Evolutionary conservation across 208 protist genomes (phyloP), one percentile per base, ranked within the genome.

Genomic region (Novymonas esmeraldas): DNA sequence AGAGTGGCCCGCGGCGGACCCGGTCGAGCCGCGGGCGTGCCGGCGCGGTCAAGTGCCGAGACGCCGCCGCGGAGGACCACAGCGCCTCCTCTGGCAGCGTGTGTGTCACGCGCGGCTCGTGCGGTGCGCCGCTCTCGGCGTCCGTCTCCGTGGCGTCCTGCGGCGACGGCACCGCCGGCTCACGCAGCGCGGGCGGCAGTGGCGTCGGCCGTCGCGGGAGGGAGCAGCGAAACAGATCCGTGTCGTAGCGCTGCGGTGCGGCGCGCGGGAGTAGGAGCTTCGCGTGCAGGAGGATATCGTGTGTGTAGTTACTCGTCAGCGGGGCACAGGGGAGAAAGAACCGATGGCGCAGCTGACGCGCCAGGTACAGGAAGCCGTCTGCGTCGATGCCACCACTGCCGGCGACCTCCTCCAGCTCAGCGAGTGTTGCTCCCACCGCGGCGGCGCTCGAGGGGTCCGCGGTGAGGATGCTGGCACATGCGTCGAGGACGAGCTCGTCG

Each of bases 401-500:
- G 29, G 64, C 66, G 16, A 55, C 60, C 4, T 57, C 62, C 28
- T 64, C 76, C 31, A 91, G 56, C 33, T 84, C 73, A 6, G 72
- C 61, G 50, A 90, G 52, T 50, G 76, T 70, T 0, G 33, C 60
- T 20, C 79, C 65, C 57, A 87, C 72, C 42, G 65, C 45, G 20
- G 44, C 22, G 0, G 59, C 44, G 0, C 38, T 63, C 1, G 73
- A 42, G 0, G 79, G 64, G 42, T 84, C 69, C 6, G 78, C 84
- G 9, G 62, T 69, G 24, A 86, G 64, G 28, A 94, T 24, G 31
- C 64, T 73, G 3, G 59, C 41, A 51, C 89, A 95, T 50, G 74
- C 72, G 31, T 85, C 76, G 9, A 87, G 66, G 39, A 95, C 84
- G 34, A 80, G 66, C 38, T 95, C 83, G 50, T 95, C 86, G n/a